These are phyloP conservation scores for Stagonosporopsis tanaceti DNA, from an alignment of 2,329 filamentous ascomycete species.

Conservation along the genomic window DNA sequence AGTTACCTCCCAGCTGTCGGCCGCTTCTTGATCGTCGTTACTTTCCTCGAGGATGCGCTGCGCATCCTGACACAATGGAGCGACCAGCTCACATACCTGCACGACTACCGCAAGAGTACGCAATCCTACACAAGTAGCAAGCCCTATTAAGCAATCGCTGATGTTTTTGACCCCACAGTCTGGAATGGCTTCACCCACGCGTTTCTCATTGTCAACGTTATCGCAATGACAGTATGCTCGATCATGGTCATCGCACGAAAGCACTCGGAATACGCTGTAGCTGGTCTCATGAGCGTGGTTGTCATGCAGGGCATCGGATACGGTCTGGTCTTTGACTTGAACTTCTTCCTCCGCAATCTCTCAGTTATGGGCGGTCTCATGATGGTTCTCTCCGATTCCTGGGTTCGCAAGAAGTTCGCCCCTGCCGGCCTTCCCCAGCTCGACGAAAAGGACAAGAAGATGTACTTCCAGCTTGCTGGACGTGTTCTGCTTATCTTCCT, in stretches of 20 bases:
- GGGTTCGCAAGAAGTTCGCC: conserved; percentile 96
- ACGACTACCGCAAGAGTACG: conserved; percentile 90
- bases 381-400: conserved; percentile 98
- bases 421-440: conserved; percentile 92
- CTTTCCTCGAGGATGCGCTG: conserved; percentile 95
- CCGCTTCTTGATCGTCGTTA: conserved; percentile 96
- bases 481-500: conserved; percentile 96
- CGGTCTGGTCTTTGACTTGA: conserved; percentile 97
- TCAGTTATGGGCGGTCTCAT: conserved; percentile 96
- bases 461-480: conserved; percentile 99
- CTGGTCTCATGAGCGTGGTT: conserved; percentile 88
- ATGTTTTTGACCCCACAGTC: conserved; percentile 64
- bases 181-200: conserved; percentile 87
- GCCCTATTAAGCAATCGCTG: conserved; percentile 24
- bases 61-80: conserved; percentile 97
- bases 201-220: conserved; percentile 89
- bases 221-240: conserved; percentile 86
- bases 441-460: conserved; percentile 99
- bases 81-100: conserved; percentile 92
- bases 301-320: conserved; percentile 94
- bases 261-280: conserved; percentile 91
- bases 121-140: conserved; percentile 5
- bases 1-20: conserved; percentile 95
- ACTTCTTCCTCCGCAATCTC: conserved; percentile 99
- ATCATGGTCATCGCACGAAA: conserved; percentile 88